Base-by-base conservation (phyloP, 257 asterid species). In the Striga asiatica region DNA sequence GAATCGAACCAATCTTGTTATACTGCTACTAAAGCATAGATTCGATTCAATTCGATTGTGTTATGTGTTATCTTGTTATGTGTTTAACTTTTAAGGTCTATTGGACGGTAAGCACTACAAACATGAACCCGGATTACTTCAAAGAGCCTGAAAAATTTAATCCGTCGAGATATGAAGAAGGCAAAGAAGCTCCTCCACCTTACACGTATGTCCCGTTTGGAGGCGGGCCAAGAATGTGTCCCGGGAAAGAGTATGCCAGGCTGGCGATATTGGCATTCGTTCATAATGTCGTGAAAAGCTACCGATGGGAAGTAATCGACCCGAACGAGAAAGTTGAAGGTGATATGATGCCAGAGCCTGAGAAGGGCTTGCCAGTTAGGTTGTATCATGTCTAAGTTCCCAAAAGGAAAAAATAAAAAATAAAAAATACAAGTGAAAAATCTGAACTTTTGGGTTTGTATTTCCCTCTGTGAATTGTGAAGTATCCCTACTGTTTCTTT, bases 221-320 rank as follows among this genome's bases (percentile, higher is more conserved):
- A 17, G 88, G 95, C 1, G 95, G 95, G 16, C 89, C 84, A 10
- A 77, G 93, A 68, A 52, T 71, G 75, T 82, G 95, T 61, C 94
- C 94, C 0, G 94, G 94, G 2, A 84, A 81, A 73, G 94, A 84
- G 37, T 84, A 81, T 23, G 94, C 95, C 0, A 68, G 95, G n/a
- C 65, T 81, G 1, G 83, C 84, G 1, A 74, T 76, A 31, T 56
- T 85, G 7, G 50, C 82, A 14, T 85, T 81, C 49, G 54, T 81
- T 17, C 92, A 85, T 27, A 77, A 79, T 34, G 68, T 76, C 3
- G 86, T 79, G 5, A 72, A 72, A 50, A 64, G 68, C 0, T 85
- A 79, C 39, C 69, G 66, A 20, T 82, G 95, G 93, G 84, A 82
- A 54, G 78, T 78, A 17, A 0, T 78, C 4, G 71, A 74, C 5